A percentile compares a stretch with the other conserved stretches of the same genome.
These are phyloP conservation scores for Scedosporium boydii DNA, from an alignment of 2,329 filamentous ascomycete genomes.

Conservation along the genomic window DNA sequence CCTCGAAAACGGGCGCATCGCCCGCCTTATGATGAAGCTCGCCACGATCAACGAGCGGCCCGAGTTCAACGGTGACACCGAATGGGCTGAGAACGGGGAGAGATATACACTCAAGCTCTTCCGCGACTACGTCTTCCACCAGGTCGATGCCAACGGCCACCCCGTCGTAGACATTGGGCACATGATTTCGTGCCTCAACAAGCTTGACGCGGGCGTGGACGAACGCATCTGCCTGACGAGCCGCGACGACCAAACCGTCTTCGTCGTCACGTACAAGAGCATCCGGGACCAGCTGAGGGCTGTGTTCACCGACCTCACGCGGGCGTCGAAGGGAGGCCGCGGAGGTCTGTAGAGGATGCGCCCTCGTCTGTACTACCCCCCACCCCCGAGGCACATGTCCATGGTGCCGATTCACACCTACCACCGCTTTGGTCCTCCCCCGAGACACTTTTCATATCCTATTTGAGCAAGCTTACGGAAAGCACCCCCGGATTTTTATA, in stretches of 20 bases:
- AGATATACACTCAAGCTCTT: slow-evolving; percentile 91
- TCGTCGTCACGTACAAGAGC: slow-evolving; percentile 86
- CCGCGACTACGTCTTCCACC: slow-evolving; percentile 94
- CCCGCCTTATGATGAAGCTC: slow-evolving; percentile 72
- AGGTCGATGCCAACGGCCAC: slow-evolving; percentile 76
- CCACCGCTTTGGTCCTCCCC: neutral
- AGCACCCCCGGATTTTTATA: neutral
- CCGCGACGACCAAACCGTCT: slow-evolving; percentile 80
- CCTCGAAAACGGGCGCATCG: slow-evolving; percentile 80
- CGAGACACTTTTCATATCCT: too few relatives aligned
- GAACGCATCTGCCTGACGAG: slow-evolving; percentile 81
- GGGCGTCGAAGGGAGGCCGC: slow-evolving; percentile 18
- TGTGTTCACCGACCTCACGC: slow-evolving; percentile 50
- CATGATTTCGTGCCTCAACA: slow-evolving; percentile 79
- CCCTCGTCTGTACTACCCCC: neutral
- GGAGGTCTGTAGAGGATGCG: slow-evolving; percentile 1
- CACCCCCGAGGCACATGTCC: neutral
- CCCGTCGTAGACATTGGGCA: slow-evolving; percentile 82
- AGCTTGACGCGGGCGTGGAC: slow-evolving; percentile 80
- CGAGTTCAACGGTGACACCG: slow-evolving; percentile 66
- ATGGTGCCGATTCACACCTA: neutral
- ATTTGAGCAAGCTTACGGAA: neutral
- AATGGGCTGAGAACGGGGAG: slow-evolving; percentile 89
- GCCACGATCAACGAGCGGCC: slow-evolving; percentile 83
- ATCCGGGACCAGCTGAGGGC: slow-evolving; percentile 56